phyloP scores from a whole-genome alignment of 495 filamentous ascomycete species.

The Bacidia rubella region DNA sequence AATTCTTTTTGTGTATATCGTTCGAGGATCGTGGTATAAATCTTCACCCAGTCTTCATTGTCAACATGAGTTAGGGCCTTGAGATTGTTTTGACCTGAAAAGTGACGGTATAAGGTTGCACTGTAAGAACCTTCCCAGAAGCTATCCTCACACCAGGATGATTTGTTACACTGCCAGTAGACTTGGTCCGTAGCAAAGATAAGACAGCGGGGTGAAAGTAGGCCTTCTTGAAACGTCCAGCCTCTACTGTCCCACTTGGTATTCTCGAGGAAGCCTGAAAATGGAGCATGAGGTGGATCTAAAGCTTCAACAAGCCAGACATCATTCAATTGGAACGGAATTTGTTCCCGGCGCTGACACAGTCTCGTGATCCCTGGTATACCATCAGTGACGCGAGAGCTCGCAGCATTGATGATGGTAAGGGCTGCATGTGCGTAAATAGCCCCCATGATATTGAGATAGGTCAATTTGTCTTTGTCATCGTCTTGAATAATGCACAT shows the following conservation, averaged over 20 bases:
- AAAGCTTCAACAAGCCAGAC: not conserved
- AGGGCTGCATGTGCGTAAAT: slow-evolving; percentile 9
- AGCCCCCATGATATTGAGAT: slow-evolving; percentile 8
- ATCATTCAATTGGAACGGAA: not conserved
- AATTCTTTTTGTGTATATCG: no score
- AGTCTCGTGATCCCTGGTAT: no score
- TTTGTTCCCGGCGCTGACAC: not conserved
- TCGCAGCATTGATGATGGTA: slow-evolving; percentile 1
- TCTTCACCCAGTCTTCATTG: no score
- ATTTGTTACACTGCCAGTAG: slow-evolving; percentile 6
- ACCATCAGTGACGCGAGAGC: not conserved
- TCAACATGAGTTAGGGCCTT: no score
- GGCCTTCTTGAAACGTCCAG: slow-evolving; percentile 11
- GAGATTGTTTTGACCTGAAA: no score
- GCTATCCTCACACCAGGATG: not conserved
- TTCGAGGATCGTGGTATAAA: no score
- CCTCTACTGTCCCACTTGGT: slow-evolving; percentile 9
- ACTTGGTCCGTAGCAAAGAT: slow-evolving; percentile 2
- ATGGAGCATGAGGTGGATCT: not conserved
- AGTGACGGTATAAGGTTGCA: no score
- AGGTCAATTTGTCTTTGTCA: slow-evolving; percentile 5
- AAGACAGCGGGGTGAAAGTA: slow-evolving; percentile 1
- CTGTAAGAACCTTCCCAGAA: no score
- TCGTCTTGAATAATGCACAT: slow-evolving; percentile 32
- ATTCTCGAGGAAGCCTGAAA: no score